Evolutionary conservation across 257 asterid genomes (phyloP), one percentile per base, ranked within the genome.

Genomic region (Capsicum chinense): DNA sequence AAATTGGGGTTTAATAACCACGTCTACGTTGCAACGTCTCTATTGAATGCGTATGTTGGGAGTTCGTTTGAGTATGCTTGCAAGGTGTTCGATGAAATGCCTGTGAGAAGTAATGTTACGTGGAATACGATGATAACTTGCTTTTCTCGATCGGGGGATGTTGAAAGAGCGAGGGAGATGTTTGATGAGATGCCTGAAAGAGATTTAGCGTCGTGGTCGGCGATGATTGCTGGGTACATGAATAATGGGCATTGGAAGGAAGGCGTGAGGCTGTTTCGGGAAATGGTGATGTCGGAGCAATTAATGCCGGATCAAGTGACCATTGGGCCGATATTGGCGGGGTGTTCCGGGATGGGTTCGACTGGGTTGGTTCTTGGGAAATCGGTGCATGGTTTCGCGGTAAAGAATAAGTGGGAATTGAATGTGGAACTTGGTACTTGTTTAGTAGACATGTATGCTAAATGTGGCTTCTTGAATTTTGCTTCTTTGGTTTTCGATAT

Each of bases 381-480:
- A 86, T 87, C 93, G 35, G 52, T 88, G 35, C 93, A 94, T 60
- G 88, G 90, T 13, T 92, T 87, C 54, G 90, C 84, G 39, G 17
- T 88, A 9, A 92, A 88, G 89, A 91, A 90, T 83, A 47, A 56
- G 9, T 91, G 94, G 95, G 86, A 90, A 35, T 19, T 92, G 88
- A 85, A 90, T 78, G 93, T 79, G 70, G 89, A 86, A 69, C 59
- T 90, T 17, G 94, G 92, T 11, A 89, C 95, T 21, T 89, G 89
- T 81, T 83, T 94, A 44, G 88, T 92, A 14, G 93, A 91, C 88
- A 91, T 94, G 95, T 94, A 92, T 42, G 88, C 90, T 3, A 94
- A 92, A 86, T 89, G 92, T 83, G 97, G 98, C 42, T 78, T 85
- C 69, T 35, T 92, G 66, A 90, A 85, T 85, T 83, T 83, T 35